phyloP scores from a whole-genome alignment of 108 stramenopile genomes.

The Nitzschia sp. region DNA sequence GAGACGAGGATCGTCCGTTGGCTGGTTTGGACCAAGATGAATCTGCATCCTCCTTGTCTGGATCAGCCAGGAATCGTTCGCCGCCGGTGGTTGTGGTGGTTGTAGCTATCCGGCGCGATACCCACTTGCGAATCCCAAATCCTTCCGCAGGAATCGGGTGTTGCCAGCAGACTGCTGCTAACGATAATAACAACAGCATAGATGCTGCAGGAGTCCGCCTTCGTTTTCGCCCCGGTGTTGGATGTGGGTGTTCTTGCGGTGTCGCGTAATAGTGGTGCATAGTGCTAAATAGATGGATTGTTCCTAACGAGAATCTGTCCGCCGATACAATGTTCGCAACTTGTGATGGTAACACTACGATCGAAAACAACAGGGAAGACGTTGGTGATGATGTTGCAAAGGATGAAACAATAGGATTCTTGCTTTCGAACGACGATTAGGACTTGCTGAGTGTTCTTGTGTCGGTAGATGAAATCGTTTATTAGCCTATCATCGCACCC shows the following conservation, averaged over 20 bases:
- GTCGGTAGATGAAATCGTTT: no score
- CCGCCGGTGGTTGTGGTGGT: not conserved
- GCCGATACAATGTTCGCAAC: no score
- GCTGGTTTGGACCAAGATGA: conserved; percentile 21
- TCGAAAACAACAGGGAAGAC: no score
- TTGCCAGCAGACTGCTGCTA: not conserved
- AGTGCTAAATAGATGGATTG: no score
- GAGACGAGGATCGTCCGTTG: conserved; percentile 10
- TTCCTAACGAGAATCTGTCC: no score
- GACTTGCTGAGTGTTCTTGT: no score
- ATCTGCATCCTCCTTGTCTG: conserved; percentile 7
- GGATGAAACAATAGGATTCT: no score
- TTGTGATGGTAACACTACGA: no score
- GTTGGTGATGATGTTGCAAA: no score
- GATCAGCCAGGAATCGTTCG: conserved; percentile 3
- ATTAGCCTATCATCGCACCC: no score
- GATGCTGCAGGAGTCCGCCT: not conserved
- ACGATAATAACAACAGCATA: not conserved
- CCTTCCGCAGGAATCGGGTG: not conserved
- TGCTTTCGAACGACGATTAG: no score
- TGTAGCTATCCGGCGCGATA: not conserved
- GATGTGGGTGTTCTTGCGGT: not conserved
- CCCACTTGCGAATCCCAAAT: conserved; percentile 6
- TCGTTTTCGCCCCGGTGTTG: not conserved
- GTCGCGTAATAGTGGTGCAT: not conserved